These are phyloP conservation scores for Paulownia fortunei DNA, from an alignment of 257 asterid genomes.

Conservation along the genomic window DNA sequence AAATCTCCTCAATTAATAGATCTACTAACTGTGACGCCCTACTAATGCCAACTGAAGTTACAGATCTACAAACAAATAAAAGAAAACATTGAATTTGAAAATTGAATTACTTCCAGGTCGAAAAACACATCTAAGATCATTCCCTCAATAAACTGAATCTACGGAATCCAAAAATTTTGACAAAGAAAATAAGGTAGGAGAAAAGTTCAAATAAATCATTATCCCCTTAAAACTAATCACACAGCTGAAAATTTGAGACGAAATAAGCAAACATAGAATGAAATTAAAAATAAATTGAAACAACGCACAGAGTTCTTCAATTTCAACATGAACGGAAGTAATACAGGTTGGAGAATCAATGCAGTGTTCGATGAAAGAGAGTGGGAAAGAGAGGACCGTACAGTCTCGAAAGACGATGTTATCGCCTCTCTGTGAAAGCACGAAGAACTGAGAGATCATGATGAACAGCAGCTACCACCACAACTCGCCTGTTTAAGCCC, in stretches of 20 bases:
- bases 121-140: background rate
- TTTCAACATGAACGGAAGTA: background rate
- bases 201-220: background rate
- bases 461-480: slow-evolving; percentile 23
- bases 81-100: background rate
- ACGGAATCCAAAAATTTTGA: background rate
- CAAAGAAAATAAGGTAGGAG: background rate
- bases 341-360: background rate
- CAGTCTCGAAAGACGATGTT: slow-evolving; percentile 98
- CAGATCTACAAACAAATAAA: slow-evolving; percentile 11
- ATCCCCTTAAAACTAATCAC: background rate
- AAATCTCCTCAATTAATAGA: slow-evolving; percentile 7
- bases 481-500: slow-evolving; percentile 27
- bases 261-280: background rate
- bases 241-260: background rate
- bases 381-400: slow-evolving; percentile 35
- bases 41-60: background rate
- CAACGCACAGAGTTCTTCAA: background rate
- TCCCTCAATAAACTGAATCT: background rate
- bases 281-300: background rate
- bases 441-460: slow-evolving; percentile 98
- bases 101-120: background rate
- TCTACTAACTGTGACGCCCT: background rate
- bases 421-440: slow-evolving; percentile 98
- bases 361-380: slow-evolving; percentile 1